These are phyloP conservation scores for Globisporangium carolinianum DNA, from an alignment of 352 stramenopile species.

Conservation along the genomic window DNA sequence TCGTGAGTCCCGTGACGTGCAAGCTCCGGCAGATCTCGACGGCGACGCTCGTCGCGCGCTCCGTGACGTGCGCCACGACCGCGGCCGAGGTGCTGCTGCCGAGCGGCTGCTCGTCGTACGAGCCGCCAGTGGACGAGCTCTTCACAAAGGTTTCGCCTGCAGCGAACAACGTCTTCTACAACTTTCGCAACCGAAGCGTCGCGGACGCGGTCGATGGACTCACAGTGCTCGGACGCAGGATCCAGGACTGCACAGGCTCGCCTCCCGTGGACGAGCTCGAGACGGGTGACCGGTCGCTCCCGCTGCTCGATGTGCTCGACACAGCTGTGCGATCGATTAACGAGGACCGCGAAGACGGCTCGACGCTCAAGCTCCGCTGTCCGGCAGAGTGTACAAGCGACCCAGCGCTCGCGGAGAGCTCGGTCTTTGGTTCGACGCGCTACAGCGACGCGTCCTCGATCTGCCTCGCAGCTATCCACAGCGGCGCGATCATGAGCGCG, in stretches of 20 bases:
- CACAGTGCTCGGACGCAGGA: constrained; percentile 49
- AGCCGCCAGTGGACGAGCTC: constrained; percentile 86
- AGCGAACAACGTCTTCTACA: constrained; percentile 93
- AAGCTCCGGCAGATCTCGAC: constrained; percentile 82
- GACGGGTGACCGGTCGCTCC: constrained; percentile 46
- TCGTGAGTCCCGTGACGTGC: constrained; percentile 89
- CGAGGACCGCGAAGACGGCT: constrained; percentile 88
- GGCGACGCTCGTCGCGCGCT: constrained; percentile 53
- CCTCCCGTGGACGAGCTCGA: constrained; percentile 82
- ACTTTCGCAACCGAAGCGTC: constrained; percentile 52
- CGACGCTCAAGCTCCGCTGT: constrained; percentile 81
- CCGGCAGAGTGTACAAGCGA: constrained; percentile 39
- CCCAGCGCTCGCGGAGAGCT: background rate
- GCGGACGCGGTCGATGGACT: constrained; percentile 32
- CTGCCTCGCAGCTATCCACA: constrained; percentile 88
- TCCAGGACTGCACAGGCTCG: constrained; percentile 90
- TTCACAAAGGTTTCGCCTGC: constrained; percentile 69
- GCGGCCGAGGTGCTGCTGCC: constrained; percentile 84
- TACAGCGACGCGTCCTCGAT: constrained; percentile 90
- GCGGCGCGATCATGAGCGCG: constrained; percentile 56
- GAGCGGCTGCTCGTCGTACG: constrained; percentile 92
- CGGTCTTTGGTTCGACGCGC: constrained; percentile 55
- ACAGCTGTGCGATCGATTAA: constrained; percentile 28
- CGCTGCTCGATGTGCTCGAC: constrained; percentile 18
- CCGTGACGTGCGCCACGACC: constrained; percentile 71